Base-by-base conservation (phyloP, 768 basidiomycete species). In the Tricholoma sp. region DNA sequence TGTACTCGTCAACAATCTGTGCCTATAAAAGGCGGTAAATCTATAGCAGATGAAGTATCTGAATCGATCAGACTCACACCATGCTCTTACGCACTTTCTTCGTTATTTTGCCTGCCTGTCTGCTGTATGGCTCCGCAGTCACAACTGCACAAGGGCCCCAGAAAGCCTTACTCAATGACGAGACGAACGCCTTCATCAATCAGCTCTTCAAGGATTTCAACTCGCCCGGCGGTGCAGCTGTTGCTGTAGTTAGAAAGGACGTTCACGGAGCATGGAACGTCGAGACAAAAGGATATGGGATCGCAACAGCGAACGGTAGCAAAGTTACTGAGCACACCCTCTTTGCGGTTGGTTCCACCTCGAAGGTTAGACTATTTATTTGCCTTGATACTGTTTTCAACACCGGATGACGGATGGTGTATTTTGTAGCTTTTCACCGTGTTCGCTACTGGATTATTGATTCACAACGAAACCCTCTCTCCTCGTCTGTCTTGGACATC, bases 241-340 rank as follows among this genome's bases (percentile, higher is more conserved):
- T 73, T 29, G 69, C 72, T 7, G 63, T 71, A 16, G 71, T 72
- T 2, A 60, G 58, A 32, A 59, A 54, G 51, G 60, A 63, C 18
- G 64, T 51, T 3, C 56, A 63, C 14, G 66, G 63, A 3, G 19
- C 22, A 24, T 73, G 69, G 69, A 64, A 63, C 14, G 59, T 71
- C 16, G 69, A 71, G 46, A 67, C 65, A 6, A 67, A 69, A 55
- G 69, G 72, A 1, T 71, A 70, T 39, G 72, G 72, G 3, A 58
- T 51, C 9, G 70, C 72, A 1, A 65, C 64, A 7, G 49, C 57
- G 3, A 63, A 63, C 18, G 67, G 66, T 0, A 63, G 53, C 11
- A 52, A 61, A 22, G 64, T 68, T n/a, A 68, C 64, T 3, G 60
- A 63, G 53, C 58, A 70, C 14, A 71, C 70, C 1, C 52, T 65